Conservation (phyloP, 108 stramenopile genomes). For the Skeletonema potamos region DNA sequence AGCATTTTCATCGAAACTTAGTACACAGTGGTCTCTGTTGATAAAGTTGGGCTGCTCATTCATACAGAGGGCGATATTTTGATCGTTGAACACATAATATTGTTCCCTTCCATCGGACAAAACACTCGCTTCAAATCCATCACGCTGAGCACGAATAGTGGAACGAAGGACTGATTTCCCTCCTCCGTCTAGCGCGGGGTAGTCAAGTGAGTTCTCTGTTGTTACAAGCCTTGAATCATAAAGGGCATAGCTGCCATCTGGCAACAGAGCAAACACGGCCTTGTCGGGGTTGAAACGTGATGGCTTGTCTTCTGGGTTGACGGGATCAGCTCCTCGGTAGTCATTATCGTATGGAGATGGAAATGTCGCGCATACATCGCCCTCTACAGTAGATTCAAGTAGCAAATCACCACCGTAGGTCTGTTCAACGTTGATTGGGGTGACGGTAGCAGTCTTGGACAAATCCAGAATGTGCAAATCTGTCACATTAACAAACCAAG, state of each 20-base stretch:
- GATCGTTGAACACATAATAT: conserved; percentile 28
- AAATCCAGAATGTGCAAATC: conserved; percentile 37
- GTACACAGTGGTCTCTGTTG: conserved; percentile 31
- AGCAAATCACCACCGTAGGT: conserved; percentile 39
- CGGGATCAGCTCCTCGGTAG: conserved; percentile 35
- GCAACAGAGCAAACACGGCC: conserved; percentile 31
- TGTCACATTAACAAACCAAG: conserved; percentile 29
- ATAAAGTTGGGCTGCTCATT: conserved; percentile 46
- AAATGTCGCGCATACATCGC: conserved; percentile 33
- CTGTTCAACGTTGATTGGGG: conserved; percentile 30
- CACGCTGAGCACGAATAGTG: conserved; percentile 14
- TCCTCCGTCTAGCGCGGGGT: conserved; percentile 42
- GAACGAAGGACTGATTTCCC: conserved; percentile 35
- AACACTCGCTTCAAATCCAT: conserved; percentile 15
- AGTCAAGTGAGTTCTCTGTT: conserved; percentile 35
- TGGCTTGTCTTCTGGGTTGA: conserved; percentile 27
- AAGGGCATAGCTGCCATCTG: conserved; percentile 30
- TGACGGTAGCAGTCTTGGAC: conserved; percentile 8
- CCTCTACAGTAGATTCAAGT: conserved; percentile 27
- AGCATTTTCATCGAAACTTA: conserved; percentile 30
- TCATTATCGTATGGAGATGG: conserved; percentile 47
- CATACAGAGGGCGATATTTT: conserved; percentile 36
- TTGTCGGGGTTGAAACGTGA: conserved; percentile 32
- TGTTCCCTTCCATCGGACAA: background rate
- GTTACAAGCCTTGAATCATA: conserved; percentile 39